Conservation (phyloP, 768 basidiomycete species). For the Collybiopsis confluens region DNA sequence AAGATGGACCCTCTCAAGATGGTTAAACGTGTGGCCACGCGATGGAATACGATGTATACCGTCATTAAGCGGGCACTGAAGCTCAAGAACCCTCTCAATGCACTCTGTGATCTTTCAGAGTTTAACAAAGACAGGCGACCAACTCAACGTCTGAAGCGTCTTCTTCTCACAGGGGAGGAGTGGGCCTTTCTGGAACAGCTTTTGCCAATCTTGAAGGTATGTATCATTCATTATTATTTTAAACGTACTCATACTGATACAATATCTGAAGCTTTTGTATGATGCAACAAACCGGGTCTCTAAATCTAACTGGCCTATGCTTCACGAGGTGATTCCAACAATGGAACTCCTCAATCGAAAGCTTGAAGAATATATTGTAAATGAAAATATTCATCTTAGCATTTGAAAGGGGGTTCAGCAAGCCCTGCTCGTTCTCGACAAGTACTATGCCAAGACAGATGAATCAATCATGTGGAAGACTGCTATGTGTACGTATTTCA, state of each 20-base stretch:
- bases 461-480: background rate
- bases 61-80: background rate
- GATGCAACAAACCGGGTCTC: background rate
- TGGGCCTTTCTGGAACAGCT: background rate
- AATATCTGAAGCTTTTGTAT: background rate
- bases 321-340: background rate
- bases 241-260: background rate
- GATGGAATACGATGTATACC: background rate
- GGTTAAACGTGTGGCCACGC: background rate
- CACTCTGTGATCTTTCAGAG: background rate
- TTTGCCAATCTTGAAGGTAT: background rate
- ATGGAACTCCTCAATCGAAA: background rate
- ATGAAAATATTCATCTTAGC: background rate
- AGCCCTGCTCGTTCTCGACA: background rate
- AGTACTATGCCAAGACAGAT: background rate
- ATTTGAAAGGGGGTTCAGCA: background rate
- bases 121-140: no score
- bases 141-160: no score
- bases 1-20: background rate
- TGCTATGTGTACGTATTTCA: background rate
- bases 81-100: background rate
- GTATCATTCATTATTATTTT: background rate
- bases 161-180: no score
- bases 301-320: background rate
- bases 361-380: background rate